phyloP scores from a whole-genome alignment of 805 yeast species.

The Myxozyma geophila region DNA sequence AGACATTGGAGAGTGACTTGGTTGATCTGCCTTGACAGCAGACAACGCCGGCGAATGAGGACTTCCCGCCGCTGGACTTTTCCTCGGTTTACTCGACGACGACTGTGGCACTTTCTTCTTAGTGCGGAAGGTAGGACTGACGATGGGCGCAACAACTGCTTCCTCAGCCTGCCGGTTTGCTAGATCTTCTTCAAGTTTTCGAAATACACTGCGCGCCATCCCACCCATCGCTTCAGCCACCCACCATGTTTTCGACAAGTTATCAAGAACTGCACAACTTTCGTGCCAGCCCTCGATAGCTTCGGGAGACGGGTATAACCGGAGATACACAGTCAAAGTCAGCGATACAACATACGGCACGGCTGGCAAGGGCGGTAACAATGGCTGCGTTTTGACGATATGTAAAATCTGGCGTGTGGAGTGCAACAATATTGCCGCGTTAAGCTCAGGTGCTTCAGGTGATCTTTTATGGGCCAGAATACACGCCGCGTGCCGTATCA shows the following conservation, averaged over 20 bases:
- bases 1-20: background rate
- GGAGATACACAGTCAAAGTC: conserved; percentile 46
- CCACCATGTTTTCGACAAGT: conserved; percentile 44
- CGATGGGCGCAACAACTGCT: background rate
- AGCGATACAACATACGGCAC: conserved; percentile 46
- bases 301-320: conserved; percentile 43
- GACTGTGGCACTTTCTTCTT: background rate
- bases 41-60: background rate
- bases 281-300: conserved; percentile 43
- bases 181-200: conserved; percentile 35
- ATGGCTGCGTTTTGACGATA: conserved; percentile 38
- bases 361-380: conserved; percentile 45
- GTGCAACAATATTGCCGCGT: conserved; percentile 36
- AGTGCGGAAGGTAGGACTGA: background rate
- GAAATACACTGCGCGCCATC: conserved; percentile 44
- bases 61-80: background rate
- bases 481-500: conserved; percentile 42
- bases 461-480: conserved; percentile 46
- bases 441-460: conserved; percentile 34
- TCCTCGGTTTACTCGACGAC: background rate
- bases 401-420: conserved; percentile 42
- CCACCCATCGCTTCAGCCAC: conserved; percentile 47
- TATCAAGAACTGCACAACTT: conserved; percentile 40
- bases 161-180: conserved; percentile 18
- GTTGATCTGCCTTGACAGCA: background rate